A percentile compares a stretch with the other conserved stretches of the same genome.
Conservation (phyloP, 352 stramenopile genomes). For the Phytophthora rubi region DNA sequence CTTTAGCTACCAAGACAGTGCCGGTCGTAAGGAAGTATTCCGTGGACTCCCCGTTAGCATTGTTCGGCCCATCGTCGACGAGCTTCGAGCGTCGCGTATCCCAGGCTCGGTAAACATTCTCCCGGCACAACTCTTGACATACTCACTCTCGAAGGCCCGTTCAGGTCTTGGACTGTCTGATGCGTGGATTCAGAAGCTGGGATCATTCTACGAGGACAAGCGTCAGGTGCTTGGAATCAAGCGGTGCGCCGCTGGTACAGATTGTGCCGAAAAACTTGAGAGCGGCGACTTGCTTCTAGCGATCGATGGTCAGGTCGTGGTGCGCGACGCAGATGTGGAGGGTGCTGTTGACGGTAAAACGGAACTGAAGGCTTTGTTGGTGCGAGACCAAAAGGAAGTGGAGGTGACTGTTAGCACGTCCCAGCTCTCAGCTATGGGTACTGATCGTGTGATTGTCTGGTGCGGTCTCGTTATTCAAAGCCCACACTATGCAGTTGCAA, state of each 20-base stretch:
- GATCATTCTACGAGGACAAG: conserved; percentile 80
- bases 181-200: conserved; percentile 85
- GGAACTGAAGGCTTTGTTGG: conserved; percentile 64
- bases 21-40: conserved; percentile 86
- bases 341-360: conserved; percentile 56
- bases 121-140: conserved; percentile 79
- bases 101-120: conserved; percentile 69
- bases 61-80: conserved; percentile 68
- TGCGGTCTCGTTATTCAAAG: conserved; percentile 92
- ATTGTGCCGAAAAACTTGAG: conserved; percentile 71
- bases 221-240: conserved; percentile 90
- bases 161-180: conserved; percentile 85
- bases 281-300: conserved; percentile 88
- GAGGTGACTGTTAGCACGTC: conserved; percentile 64
- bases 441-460: conserved; percentile 91
- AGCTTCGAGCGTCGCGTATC: conserved; percentile 52
- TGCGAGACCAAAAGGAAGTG: conserved; percentile 80
- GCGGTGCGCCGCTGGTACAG: conserved; percentile 69
- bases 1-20: conserved; percentile 86
- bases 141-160: conserved; percentile 87
- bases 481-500: conserved; percentile 87
- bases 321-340: conserved; percentile 86
- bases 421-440: conserved; percentile 80
- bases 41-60: conserved; percentile 73
- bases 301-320: conserved; percentile 76